phyloP scores from a whole-genome alignment of 2,329 filamentous ascomycete genomes.

The Phialophora expanda region DNA sequence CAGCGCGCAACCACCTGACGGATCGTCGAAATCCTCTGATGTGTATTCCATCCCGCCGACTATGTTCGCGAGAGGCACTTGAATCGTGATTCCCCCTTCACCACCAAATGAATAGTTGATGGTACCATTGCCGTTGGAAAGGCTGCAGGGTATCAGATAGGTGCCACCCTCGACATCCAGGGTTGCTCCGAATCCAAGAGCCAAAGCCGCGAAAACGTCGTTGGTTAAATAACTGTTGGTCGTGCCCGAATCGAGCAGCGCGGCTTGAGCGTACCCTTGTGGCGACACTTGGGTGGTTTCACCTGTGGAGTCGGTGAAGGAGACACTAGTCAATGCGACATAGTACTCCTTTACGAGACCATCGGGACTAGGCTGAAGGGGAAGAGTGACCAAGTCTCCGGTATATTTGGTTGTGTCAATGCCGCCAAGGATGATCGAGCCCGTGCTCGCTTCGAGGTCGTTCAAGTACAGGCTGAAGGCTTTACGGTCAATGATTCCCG shows the following conservation, averaged over 20 bases:
- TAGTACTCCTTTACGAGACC: constrained; percentile 61
- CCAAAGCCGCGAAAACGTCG: constrained; percentile 60
- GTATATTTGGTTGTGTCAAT: constrained; percentile 69
- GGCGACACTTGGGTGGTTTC: constrained; percentile 50
- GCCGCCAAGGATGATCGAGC: constrained; percentile 73
- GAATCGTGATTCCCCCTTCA: constrained; percentile 43
- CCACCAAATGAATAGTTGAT: constrained; percentile 60
- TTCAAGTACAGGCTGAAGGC: constrained; percentile 38
- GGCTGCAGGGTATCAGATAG: constrained; percentile 52
- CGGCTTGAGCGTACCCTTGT: constrained; percentile 56
- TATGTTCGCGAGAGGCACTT: constrained; percentile 56
- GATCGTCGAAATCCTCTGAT: constrained; percentile 58
- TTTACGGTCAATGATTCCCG: constrained; percentile 31
- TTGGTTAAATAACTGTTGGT: constrained; percentile 72
- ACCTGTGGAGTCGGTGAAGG: constrained; percentile 48
- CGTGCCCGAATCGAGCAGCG: constrained; percentile 75
- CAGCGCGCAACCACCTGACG: constrained; percentile 57
- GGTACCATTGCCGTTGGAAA: constrained; percentile 47
- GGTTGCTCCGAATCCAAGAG: constrained; percentile 61
- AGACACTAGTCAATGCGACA: constrained; percentile 50
- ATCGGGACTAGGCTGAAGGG: constrained; percentile 43
- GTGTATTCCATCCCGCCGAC: constrained; percentile 48
- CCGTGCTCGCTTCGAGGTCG: constrained; percentile 28
- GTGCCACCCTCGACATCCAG: constrained; percentile 45
- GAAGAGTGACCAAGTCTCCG: constrained; percentile 68